Evolutionary conservation across 441 rosid species (phyloP).

Genomic region (Capsella rubella): DNA sequence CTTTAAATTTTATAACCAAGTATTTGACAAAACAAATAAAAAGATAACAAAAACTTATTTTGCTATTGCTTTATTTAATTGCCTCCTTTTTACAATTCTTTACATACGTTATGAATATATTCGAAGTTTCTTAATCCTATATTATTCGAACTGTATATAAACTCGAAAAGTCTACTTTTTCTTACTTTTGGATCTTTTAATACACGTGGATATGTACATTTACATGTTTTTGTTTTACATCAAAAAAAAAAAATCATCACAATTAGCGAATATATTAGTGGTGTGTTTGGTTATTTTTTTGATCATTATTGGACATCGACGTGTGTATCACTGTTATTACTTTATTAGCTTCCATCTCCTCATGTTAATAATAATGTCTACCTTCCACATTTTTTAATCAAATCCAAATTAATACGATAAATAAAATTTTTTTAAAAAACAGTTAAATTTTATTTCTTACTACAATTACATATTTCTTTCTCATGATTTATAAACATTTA

Average conservation of each 20-base stretch:
- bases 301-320: constrained; percentile 32
- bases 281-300: constrained; percentile 18
- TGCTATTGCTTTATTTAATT: no score
- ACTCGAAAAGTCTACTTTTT: not conserved
- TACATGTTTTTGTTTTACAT: constrained; percentile 16
- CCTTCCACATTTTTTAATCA: not conserved
- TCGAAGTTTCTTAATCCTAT: not conserved
- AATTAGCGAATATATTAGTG: constrained; percentile 2
- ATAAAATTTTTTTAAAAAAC: not conserved
- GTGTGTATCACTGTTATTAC: constrained; percentile 11
- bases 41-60: no score
- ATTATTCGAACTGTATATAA: not conserved
- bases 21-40: no score
- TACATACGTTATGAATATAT: no score
- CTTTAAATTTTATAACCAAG: no score
- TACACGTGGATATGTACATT: not conserved
- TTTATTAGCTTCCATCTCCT: no score
- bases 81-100: no score
- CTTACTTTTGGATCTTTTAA: not conserved
- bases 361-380: not conserved
- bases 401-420: not conserved
- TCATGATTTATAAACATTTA: constrained; percentile 30
- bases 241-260: not conserved
- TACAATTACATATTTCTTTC: not conserved
- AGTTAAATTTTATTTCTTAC: not conserved